phyloP scores from a whole-genome alignment of 495 filamentous ascomycete genomes.

The Glutinoglossum americanum region DNA sequence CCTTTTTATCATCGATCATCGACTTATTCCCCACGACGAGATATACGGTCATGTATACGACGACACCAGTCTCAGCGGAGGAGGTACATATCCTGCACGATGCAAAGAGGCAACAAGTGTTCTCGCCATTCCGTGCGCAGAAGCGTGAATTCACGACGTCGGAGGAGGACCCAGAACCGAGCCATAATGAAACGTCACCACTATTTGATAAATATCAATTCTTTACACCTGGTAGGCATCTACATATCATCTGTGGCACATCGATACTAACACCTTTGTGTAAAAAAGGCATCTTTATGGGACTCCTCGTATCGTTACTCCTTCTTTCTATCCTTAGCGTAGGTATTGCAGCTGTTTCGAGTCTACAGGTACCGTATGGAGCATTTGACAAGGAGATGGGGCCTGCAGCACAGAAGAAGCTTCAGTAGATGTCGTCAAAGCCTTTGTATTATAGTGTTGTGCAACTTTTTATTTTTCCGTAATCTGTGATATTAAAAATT shows the following conservation, averaged over 20 bases:
- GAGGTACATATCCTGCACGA: neutral
- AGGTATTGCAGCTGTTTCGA: slow-evolving; percentile 50
- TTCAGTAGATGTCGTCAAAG: neutral
- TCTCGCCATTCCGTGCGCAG: slow-evolving; percentile 32
- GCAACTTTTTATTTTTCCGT: too few relatives aligned
- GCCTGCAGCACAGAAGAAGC: slow-evolving; percentile 48
- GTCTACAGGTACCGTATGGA: slow-evolving; percentile 72
- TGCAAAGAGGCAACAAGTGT: slow-evolving; percentile 21
- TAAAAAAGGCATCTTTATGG: slow-evolving; percentile 61
- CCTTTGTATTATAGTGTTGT: neutral
- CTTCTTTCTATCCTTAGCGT: slow-evolving; percentile 57
- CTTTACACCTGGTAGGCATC: slow-evolving; percentile 43
- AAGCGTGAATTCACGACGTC: slow-evolving; percentile 27
- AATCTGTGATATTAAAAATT: neutral
- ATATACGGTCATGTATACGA: slow-evolving; percentile 43
- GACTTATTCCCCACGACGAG: slow-evolving; percentile 28
- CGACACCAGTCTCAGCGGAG: slow-evolving; percentile 18
- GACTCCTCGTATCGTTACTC: slow-evolving; percentile 41
- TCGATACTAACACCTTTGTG: neutral
- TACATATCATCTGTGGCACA: slow-evolving; percentile 6
- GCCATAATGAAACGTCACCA: slow-evolving; percentile 21
- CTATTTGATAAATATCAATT: slow-evolving; percentile 86
- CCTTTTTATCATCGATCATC: slow-evolving; percentile 35
- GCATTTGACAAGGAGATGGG: slow-evolving; percentile 96
- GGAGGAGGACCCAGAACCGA: slow-evolving; percentile 11